phyloP scores from a whole-genome alignment of 495 filamentous ascomycete species.

The Viridothelium virens region DNA sequence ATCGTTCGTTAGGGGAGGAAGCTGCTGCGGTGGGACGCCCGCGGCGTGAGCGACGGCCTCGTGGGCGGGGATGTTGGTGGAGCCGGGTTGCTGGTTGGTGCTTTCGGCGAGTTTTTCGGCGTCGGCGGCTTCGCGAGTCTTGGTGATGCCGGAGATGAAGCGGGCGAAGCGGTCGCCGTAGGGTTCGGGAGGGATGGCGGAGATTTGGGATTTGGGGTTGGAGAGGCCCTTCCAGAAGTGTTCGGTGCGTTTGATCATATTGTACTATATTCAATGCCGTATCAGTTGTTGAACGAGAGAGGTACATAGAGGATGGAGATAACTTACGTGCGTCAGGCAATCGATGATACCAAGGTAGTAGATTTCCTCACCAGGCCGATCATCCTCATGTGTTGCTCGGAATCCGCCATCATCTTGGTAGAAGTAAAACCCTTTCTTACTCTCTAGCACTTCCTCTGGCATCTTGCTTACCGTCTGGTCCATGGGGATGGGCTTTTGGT shows the following conservation, averaged over 20 bases:
- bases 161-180: slow-evolving; percentile 93
- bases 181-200: slow-evolving; percentile 79
- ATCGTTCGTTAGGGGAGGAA: background rate
- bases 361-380: slow-evolving; percentile 76
- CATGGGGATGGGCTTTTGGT: slow-evolving; percentile 84
- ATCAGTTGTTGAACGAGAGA: background rate
- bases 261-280: slow-evolving; percentile 54
- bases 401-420: slow-evolving; percentile 93
- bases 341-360: slow-evolving; percentile 98
- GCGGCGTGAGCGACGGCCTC: slow-evolving; percentile 5
- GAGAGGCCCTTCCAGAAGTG: slow-evolving; percentile 90
- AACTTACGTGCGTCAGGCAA: slow-evolving; percentile 85
- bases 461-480: slow-evolving; percentile 74
- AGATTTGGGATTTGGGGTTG: slow-evolving; percentile 73
- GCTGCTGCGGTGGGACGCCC: slow-evolving; percentile 19
- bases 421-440: slow-evolving; percentile 62
- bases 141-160: slow-evolving; percentile 86
- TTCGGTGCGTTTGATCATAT: slow-evolving; percentile 77
- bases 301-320: background rate
- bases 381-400: slow-evolving; percentile 85
- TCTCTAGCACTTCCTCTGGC: slow-evolving; percentile 71
- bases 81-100: background rate
- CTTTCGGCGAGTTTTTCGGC: slow-evolving; percentile 43
- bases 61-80: background rate
- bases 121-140: slow-evolving; percentile 69